Base-by-base conservation (phyloP, 2,329 filamentous ascomycete genomes). In the Ceratocystis variospora region DNA sequence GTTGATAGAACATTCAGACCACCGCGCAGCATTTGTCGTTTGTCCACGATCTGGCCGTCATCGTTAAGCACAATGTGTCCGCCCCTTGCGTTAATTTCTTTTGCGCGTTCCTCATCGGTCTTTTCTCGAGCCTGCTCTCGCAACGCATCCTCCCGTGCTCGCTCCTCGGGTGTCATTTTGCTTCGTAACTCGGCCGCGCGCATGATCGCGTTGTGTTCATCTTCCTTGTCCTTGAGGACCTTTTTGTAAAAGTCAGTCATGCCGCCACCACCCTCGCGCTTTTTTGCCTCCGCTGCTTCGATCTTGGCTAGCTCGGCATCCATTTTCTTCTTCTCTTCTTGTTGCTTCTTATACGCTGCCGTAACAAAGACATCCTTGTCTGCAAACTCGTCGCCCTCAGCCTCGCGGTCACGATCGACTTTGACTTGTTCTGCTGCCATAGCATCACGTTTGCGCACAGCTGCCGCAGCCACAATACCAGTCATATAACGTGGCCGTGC, bases 321-420 rank as follows among this genome's bases (percentile, higher is more conserved):
- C 7, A 89, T 72, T 65, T 80, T 78, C 70, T 80, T 78, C 70
- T 89, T 86, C 74, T 92, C 89, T 73, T 87, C 88, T 72, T 92
- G 88, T 73, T 93, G 89, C 72, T 82, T 81, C 77, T 88, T 90
- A 74, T 94, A 95, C 45, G 89, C 89, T 67, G 85, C 87, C 0
- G 89, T 94, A 44, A 94, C 90, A 70, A 94, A 94, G 75, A 87
- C 89, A 73, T 94, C 90, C 77, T 92, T 94, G 71, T 87, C 89
- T 0, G 82, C 87, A 71, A 85, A 94, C 72, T 88, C 87, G 44
- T 93, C 89, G 19, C 89, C 89, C 73, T 94, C 90, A 0, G 84
- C 86, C 71, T 89, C 89, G 59, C 89, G 81, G 73, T 94, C 89
- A 28, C 86, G 81, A 71, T 88, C 86, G 71, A 94, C 80, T 74